Evolutionary conservation across 140 eudicot species (phyloP), one percentile per base, ranked within the genome.

Genomic region (Erigeron philadelphicus): DNA sequence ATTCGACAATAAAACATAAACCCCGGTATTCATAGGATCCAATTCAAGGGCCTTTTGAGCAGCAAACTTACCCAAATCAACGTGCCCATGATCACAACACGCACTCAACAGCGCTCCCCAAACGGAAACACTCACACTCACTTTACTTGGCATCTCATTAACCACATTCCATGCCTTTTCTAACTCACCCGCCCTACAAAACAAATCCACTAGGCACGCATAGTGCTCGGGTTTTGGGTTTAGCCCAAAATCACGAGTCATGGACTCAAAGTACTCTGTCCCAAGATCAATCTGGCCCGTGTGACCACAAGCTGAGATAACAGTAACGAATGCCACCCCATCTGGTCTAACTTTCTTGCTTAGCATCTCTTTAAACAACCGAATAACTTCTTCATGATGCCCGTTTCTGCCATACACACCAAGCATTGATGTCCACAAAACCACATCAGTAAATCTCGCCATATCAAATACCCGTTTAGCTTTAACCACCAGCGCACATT

Each of bases 361-460:
- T n/a, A 83, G 68, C 95, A 89, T 93, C 18, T 81, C 78, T 55
- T 78, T 63, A 53, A 80, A 88, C 73, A 84, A 17, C 18, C 6
- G 43, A 19, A 86, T 81, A 46, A 83, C 90, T 57, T 89, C 82
- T 60, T 72, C 44, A 68, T 78, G 81, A 58, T 76, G 35, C 66
- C 96, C 95, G 43, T 85, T 81, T 75, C 76, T 85, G 43, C 96
- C 95, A 23, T 83, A 89, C 3, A 79, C 90, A 23, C 86, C 79
- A 35, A 93, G 83, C 84, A 93, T 86, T n/a, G 96, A 87, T 15
- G 94, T 93, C 94, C 94, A 93, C 67, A 93, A 72, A 61, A 93
- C 87, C 57, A 93, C 83, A 68, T 93, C 98, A 19, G 65, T 59
- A 11, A 73, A 68, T 23, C 87, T 84, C 10, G 70, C 80, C 81